These are phyloP conservation scores for Taiozyma sp. DNA, from an alignment of 1,139 yeast genomes.

Conservation along the genomic window DNA sequence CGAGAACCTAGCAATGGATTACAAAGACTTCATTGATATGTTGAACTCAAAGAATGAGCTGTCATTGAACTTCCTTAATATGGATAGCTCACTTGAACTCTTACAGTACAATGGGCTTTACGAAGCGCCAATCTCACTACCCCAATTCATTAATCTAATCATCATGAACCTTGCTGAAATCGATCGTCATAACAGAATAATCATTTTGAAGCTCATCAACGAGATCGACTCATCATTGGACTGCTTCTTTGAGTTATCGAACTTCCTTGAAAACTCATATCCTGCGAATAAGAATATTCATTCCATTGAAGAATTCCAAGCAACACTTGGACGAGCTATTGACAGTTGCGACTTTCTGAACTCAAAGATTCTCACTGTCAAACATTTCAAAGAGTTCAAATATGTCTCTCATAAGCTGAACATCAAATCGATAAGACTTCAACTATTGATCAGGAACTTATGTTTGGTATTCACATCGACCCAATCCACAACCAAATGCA, in stretches of 20 bases:
- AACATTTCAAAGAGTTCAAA: not conserved
- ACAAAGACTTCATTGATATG: not conserved
- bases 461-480: not conserved
- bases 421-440: not conserved
- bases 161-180: not conserved
- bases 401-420: not conserved
- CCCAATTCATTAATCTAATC: not conserved
- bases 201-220: constrained; percentile 1
- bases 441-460: not conserved
- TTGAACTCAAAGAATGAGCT: not conserved
- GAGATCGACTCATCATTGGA: constrained; percentile 6
- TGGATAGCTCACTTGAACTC: not conserved
- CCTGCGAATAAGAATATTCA: not conserved
- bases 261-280: not conserved
- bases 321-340: not conserved
- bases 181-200: not conserved
- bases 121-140: not conserved
- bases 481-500: not conserved
- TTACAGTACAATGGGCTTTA: not conserved
- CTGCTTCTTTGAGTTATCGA: constrained; percentile 3
- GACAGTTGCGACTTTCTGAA: not conserved
- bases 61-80: not conserved
- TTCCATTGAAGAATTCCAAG: not conserved
- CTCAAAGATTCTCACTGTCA: not conserved
- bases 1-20: not conserved